A percentile compares a stretch with the other conserved stretches of the same genome.
phyloP scores from a whole-genome alignment of 768 basidiomycete species.

The Kwoniella newhampshirensis region DNA sequence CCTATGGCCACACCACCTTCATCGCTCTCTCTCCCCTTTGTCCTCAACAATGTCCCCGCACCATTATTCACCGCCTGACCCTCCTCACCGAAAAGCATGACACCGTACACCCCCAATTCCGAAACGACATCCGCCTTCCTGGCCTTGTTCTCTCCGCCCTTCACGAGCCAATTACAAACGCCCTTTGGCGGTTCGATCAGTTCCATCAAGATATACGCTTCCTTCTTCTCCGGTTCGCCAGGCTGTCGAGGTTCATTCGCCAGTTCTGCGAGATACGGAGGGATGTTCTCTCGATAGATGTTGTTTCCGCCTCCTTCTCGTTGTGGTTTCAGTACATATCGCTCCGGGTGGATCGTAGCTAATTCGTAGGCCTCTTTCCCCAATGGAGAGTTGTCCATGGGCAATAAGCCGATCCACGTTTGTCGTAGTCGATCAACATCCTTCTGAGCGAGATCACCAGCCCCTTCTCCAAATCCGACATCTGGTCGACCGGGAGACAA shows the following conservation, averaged over 20 bases:
- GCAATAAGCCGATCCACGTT: slow-evolving; percentile 90
- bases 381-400: slow-evolving; percentile 57
- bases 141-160: slow-evolving; percentile 63
- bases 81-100: slow-evolving; percentile 67
- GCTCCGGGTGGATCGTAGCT: slow-evolving; percentile 59
- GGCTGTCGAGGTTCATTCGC: slow-evolving; percentile 47
- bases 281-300: slow-evolving; percentile 80
- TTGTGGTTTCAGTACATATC: slow-evolving; percentile 90
- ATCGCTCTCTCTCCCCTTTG: slow-evolving; percentile 84
- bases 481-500: slow-evolving; percentile 36
- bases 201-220: slow-evolving; percentile 95
- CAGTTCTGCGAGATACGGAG: slow-evolving; percentile 68
- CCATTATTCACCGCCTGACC: slow-evolving; percentile 61
- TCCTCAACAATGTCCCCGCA: slow-evolving; percentile 80
- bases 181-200: slow-evolving; percentile 76
- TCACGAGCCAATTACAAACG: slow-evolving; percentile 70
- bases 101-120: slow-evolving; percentile 91
- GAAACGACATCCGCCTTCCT: slow-evolving; percentile 72
- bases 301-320: slow-evolving; percentile 99
- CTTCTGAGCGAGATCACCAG: slow-evolving; percentile 34
- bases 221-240: slow-evolving; percentile 58
- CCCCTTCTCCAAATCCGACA: slow-evolving; percentile 41
- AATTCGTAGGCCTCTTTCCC: slow-evolving; percentile 59
- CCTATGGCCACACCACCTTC: slow-evolving; percentile 90
- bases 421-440: slow-evolving; percentile 63